phyloP scores from a whole-genome alignment of 164 flowering plant species.

The Amborella trichopoda region DNA sequence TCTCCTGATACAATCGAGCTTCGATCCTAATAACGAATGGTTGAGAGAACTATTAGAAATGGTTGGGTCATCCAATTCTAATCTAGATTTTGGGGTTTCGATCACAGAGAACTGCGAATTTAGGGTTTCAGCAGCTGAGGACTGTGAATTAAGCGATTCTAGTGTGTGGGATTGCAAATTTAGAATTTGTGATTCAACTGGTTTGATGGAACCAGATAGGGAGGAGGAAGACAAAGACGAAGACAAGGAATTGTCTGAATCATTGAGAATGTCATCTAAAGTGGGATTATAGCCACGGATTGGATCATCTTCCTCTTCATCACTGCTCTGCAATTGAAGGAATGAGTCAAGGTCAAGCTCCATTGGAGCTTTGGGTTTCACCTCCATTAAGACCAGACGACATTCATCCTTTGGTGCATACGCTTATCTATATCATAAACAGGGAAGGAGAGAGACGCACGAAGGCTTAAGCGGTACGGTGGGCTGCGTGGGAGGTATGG shows the following conservation, averaged over 20 bases:
- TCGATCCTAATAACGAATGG: slow-evolving; percentile 1
- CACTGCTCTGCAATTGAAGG: slow-evolving; percentile 23
- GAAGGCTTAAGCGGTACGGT: too few relatives aligned
- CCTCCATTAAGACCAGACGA: too few relatives aligned
- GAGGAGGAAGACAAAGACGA: slow-evolving; percentile 22
- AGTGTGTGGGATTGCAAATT: too few relatives aligned
- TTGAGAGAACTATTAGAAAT: background rate
- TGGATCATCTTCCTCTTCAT: slow-evolving; percentile 19
- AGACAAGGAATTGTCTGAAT: slow-evolving; percentile 44
- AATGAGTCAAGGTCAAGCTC: slow-evolving; percentile 71
- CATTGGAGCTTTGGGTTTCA: too few relatives aligned
- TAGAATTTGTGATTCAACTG: too few relatives aligned
- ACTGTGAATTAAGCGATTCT: too few relatives aligned
- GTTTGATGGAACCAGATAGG: too few relatives aligned
- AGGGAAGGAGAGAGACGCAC: too few relatives aligned
- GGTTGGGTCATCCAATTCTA: slow-evolving; percentile 3
- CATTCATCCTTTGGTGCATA: too few relatives aligned
- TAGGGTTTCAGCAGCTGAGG: slow-evolving; percentile 3
- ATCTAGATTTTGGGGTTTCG: background rate
- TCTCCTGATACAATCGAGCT: slow-evolving; percentile 4
- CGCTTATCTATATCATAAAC: too few relatives aligned
- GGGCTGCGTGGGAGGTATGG: too few relatives aligned
- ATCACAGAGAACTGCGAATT: too few relatives aligned
- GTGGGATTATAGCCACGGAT: slow-evolving; percentile 33
- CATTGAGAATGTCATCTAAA: slow-evolving; percentile 75